phyloP scores from a whole-genome alignment of 345 rosid species.

The Pistacia integerrima region DNA sequence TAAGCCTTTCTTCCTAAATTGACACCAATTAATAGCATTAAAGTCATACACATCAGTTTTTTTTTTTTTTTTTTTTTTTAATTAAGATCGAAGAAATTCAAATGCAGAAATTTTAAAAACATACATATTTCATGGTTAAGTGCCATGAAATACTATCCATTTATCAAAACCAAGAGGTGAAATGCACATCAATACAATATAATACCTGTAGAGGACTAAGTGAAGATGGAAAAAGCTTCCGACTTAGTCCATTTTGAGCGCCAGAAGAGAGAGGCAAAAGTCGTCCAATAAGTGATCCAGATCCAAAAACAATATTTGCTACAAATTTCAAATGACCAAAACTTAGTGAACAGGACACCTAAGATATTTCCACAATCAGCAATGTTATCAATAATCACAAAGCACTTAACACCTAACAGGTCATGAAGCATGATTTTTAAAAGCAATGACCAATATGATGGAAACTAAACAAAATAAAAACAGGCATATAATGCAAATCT shows the following conservation, averaged over 20 bases:
- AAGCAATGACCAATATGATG: not conserved
- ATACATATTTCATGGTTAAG: not conserved
- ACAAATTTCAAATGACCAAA: slow-evolving; percentile 25
- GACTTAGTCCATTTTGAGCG: slow-evolving; percentile 41
- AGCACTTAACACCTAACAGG: not conserved
- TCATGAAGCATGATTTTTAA: not conserved
- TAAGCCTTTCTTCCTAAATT: slow-evolving; percentile 79
- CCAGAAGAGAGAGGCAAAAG: slow-evolving; percentile 47
- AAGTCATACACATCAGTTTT: not conserved
- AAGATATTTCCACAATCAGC: not conserved
- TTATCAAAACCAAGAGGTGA: not conserved
- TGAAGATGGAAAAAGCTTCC: slow-evolving; percentile 45
- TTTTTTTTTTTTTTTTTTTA: not conserved
- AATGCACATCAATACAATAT: no score
- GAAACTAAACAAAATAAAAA: not conserved
- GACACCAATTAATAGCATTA: slow-evolving; percentile 21
- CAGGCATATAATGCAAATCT: not conserved
- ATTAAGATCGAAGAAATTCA: not conserved
- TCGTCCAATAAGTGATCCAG: slow-evolving; percentile 71
- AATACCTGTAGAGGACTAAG: slow-evolving; percentile 83
- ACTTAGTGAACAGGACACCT: slow-evolving; percentile 14
- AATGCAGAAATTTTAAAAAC: not conserved
- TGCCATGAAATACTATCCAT: not conserved
- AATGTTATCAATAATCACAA: slow-evolving; percentile 4
- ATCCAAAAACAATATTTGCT: slow-evolving; percentile 75